phyloP scores from a whole-genome alignment of 1,284 basidiomycete genomes.

The Cutaneotrichosporon mucoides region DNA sequence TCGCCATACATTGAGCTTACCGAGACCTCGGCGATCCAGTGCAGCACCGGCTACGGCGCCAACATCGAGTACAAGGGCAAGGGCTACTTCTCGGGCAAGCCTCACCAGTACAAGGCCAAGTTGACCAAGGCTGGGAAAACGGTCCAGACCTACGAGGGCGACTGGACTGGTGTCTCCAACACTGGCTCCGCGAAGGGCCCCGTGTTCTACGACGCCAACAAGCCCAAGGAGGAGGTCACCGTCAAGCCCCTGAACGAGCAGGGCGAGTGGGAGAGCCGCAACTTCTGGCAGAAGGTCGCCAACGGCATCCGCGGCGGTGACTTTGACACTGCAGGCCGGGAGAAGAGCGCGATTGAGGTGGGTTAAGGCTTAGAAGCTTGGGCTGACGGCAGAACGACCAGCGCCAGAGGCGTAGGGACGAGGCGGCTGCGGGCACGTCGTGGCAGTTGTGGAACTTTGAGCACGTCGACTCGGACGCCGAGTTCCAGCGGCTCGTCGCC shows the following conservation, averaged over 20 bases:
- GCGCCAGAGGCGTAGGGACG: conserved; percentile 80
- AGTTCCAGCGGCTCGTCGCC: conserved; percentile 57
- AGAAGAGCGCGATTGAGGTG: conserved; percentile 90
- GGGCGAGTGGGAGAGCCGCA: conserved; percentile 79
- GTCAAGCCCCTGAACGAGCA: conserved; percentile 62
- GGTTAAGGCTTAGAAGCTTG: neutral
- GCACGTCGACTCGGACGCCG: conserved; percentile 62
- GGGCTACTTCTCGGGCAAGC: conserved; percentile 90
- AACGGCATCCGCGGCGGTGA: conserved; percentile 87
- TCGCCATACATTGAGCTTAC: conserved; percentile 67
- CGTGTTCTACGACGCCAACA: conserved; percentile 54
- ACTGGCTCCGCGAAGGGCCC: conserved; percentile 56
- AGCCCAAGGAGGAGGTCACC: conserved; percentile 63
- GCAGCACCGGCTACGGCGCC: conserved; percentile 66
- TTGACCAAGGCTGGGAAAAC: conserved; percentile 51
- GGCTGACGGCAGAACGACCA: conserved; percentile 69
- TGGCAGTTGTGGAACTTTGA: conserved; percentile 77
- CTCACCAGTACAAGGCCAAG: conserved; percentile 85
- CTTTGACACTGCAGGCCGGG: conserved; percentile 82
- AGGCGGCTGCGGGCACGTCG: conserved; percentile 63
- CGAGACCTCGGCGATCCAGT: conserved; percentile 78
- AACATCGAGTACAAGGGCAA: conserved; percentile 90
- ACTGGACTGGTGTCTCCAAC: conserved; percentile 68
- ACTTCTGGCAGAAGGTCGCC: conserved; percentile 80
- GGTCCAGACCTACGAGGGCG: conserved; percentile 70